Percentiles rank a stretch among this genome's conserved stretches.
These are phyloP conservation scores for Leptosphaerulina australis DNA, from an alignment of 2,329 filamentous ascomycete species.

Conservation along the genomic window DNA sequence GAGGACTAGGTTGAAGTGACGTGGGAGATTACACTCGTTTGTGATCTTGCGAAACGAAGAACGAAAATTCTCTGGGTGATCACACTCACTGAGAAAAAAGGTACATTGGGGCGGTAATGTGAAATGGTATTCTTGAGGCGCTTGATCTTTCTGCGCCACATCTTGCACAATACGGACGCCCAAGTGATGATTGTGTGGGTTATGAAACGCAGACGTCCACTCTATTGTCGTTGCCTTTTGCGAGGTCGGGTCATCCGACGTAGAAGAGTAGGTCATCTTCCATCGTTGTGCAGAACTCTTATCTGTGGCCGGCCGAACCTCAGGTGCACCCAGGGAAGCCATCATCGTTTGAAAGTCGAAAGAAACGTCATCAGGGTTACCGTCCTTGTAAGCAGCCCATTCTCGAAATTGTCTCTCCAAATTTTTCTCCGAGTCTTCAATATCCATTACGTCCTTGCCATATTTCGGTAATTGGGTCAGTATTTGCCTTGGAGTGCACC, in stretches of 20 bases:
- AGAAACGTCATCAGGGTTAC: conserved; percentile 30
- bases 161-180: conserved; percentile 31
- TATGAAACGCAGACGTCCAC: conserved; percentile 42
- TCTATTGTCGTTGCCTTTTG: conserved; percentile 11
- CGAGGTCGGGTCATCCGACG: conserved; percentile 23
- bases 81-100: conserved; percentile 58
- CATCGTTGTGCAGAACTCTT: conserved; percentile 29
- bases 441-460: conserved; percentile 25
- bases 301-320: conserved; percentile 25
- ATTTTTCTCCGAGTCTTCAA: conserved; percentile 36
- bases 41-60: conserved; percentile 46
- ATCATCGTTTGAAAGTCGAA: conserved; percentile 46
- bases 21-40: conserved; percentile 50
- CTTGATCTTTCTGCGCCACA: conserved; percentile 2
- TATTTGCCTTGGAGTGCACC: conserved; percentile 37
- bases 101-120: conserved; percentile 57
- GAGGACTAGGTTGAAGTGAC: conserved; percentile 69
- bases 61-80: conserved; percentile 45
- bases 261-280: conserved; percentile 32
- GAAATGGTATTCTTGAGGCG: conserved; percentile 40
- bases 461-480: conserved; percentile 24
- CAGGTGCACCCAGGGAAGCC: conserved; percentile 39
- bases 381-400: conserved; percentile 34
- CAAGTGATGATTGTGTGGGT: conserved; percentile 32
- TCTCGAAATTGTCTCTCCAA: conserved; percentile 38